A percentile compares a stretch with the other conserved stretches of the same genome.
Conservation (phyloP, 2,329 filamentous ascomycete genomes). For the Colletotrichum euphorbiae region DNA sequence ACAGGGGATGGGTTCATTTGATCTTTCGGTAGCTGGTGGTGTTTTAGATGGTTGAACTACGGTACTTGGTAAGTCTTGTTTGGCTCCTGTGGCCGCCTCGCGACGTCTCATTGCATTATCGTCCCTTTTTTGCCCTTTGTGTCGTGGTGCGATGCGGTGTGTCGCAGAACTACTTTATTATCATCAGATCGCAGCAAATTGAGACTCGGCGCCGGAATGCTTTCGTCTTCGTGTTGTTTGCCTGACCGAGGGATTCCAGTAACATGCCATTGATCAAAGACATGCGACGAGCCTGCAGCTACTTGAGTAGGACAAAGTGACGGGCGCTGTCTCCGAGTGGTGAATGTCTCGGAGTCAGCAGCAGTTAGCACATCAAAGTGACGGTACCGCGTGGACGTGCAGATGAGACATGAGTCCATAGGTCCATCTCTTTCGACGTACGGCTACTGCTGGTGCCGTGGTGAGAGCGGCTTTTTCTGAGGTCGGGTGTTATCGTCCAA, state of each 20-base stretch:
- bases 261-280: constrained; percentile 17
- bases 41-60: background rate
- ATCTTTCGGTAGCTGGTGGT: constrained; percentile 14
- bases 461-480: background rate
- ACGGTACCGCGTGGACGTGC: constrained; percentile 9
- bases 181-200: background rate
- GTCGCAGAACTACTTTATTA: background rate
- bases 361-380: constrained; percentile 1
- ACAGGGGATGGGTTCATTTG: constrained; percentile 21
- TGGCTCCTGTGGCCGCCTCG: constrained; percentile 9
- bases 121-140: background rate
- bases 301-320: constrained; percentile 12
- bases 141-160: background rate
- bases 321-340: constrained; percentile 4
- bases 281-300: constrained; percentile 15
- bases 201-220: background rate
- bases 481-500: background rate
- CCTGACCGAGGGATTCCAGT: constrained; percentile 1
- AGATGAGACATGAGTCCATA: constrained; percentile 20
- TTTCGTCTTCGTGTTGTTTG: constrained; percentile 7
- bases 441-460: constrained; percentile 2
- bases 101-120: background rate
- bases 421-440: constrained; percentile 2
- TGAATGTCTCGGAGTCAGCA: constrained; percentile 1
- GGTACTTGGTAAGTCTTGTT: constrained; percentile 1